Conservation (phyloP, 176 grass and related monocot genomes). For the Oryza punctata region DNA sequence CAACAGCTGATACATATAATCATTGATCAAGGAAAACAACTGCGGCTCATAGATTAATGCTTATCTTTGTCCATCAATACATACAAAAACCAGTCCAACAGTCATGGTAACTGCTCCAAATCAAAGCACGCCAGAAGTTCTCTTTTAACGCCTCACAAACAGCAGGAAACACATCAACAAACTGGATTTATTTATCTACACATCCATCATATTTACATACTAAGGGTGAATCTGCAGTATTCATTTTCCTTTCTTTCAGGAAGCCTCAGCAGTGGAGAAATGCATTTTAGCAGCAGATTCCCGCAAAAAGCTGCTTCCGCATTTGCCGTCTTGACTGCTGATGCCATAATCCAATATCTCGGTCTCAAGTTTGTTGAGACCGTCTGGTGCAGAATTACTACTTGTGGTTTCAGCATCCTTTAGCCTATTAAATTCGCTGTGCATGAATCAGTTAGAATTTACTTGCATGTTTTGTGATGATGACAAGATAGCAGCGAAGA, state of each 20-base stretch:
- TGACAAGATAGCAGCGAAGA: not conserved
- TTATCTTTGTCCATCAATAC: conserved; percentile 32
- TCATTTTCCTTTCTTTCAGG: conserved; percentile 34
- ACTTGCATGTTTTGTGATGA: not conserved
- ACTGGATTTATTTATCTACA: conserved; percentile 62
- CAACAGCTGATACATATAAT: not conserved
- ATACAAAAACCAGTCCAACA: conserved; percentile 31
- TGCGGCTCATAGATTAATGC: not conserved
- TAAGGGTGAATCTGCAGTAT: not conserved
- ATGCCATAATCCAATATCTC: conserved; percentile 52
- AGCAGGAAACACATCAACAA: conserved; percentile 11
- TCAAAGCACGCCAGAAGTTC: conserved; percentile 25
- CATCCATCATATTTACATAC: conserved; percentile 47
- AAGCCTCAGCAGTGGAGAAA: conserved; percentile 61
- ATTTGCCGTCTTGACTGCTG: conserved; percentile 55
- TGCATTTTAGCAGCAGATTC: conserved; percentile 55
- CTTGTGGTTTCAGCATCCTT: conserved; percentile 20
- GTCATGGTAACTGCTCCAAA: conserved; percentile 24
- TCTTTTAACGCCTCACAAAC: not conserved
- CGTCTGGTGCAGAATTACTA: not conserved
- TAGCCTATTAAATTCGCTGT: conserved; percentile 23
- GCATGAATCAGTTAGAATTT: not conserved
- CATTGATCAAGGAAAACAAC: not conserved
- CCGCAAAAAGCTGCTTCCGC: conserved; percentile 65
- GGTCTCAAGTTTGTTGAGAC: conserved; percentile 4